Conservation (phyloP, 208 protist species). For the Trypanosoma caninum region DNA sequence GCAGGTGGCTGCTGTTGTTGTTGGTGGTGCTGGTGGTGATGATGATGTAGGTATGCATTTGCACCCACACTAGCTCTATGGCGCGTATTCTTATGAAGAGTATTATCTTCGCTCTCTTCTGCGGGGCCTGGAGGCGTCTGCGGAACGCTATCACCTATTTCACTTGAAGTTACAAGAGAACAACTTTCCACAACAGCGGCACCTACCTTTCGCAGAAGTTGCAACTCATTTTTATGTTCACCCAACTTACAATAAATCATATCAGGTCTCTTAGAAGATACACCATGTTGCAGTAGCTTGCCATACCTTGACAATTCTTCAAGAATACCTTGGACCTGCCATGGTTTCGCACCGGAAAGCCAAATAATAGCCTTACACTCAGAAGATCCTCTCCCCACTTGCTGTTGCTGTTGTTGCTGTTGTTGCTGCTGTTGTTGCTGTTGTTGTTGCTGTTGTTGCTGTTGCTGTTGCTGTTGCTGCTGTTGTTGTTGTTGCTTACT, state of each 20-base stretch:
- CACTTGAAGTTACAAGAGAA: slow-evolving; percentile 14
- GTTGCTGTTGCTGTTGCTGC: slow-evolving; percentile 26
- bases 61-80: neutral
- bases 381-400: too few relatives aligned
- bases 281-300: slow-evolving; percentile 24
- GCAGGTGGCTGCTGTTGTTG: slow-evolving; percentile 1
- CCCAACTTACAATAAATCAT: slow-evolving; percentile 23
- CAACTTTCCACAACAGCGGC: slow-evolving; percentile 16
- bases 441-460: slow-evolving; percentile 30
- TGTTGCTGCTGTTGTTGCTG: slow-evolving; percentile 30
- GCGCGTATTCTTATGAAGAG: slow-evolving; percentile 1
- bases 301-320: slow-evolving; percentile 20
- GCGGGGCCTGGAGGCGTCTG: neutral
- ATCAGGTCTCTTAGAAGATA: slow-evolving; percentile 13
- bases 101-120: slow-evolving; percentile 18
- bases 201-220: slow-evolving; percentile 21
- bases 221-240: slow-evolving; percentile 22
- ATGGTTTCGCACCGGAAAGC: slow-evolving; percentile 16
- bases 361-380: slow-evolving; percentile 24
- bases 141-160: slow-evolving; percentile 13
- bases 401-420: slow-evolving; percentile 25
- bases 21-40: neutral
- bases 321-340: slow-evolving; percentile 8
- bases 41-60: slow-evolving; percentile 6
- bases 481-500: slow-evolving; percentile 31